These are phyloP conservation scores for Schizosaccharomyces japonicus DNA, from an alignment of 805 yeast species.

Conservation along the genomic window DNA sequence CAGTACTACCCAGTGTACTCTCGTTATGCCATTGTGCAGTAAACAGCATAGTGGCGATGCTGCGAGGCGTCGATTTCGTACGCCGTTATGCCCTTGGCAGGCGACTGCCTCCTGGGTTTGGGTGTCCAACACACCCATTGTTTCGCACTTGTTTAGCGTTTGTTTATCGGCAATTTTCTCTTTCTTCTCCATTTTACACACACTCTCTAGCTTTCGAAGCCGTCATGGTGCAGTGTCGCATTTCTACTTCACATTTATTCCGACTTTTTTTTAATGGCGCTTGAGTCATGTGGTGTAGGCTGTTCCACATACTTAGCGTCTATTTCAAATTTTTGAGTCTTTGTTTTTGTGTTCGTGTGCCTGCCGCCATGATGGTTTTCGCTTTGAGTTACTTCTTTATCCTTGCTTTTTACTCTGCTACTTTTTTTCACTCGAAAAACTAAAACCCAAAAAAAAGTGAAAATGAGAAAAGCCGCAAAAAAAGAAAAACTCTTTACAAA, in stretches of 20 bases:
- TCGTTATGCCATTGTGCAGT: not conserved
- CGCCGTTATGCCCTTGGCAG: too few relatives aligned
- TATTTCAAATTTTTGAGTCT: too few relatives aligned
- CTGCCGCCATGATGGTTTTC: not conserved
- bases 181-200: not conserved
- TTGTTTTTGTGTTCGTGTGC: too few relatives aligned
- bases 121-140: too few relatives aligned
- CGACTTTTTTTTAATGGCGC: too few relatives aligned
- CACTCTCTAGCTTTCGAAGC: not conserved
- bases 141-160: too few relatives aligned
- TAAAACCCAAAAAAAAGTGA: conserved; percentile 1
- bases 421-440: not conserved
- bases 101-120: too few relatives aligned
- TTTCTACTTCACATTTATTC: too few relatives aligned
- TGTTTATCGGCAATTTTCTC: not conserved
- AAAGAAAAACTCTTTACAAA: not conserved
- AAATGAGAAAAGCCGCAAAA: not conserved
- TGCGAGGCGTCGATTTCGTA: too few relatives aligned
- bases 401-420: not conserved
- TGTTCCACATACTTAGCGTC: too few relatives aligned
- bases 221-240: not conserved
- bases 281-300: too few relatives aligned
- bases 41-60: too few relatives aligned
- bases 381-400: not conserved
- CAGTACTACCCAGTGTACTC: not conserved